phyloP scores from a whole-genome alignment of 495 filamentous ascomycete species.

The Neurospora tetrasperma region DNA sequence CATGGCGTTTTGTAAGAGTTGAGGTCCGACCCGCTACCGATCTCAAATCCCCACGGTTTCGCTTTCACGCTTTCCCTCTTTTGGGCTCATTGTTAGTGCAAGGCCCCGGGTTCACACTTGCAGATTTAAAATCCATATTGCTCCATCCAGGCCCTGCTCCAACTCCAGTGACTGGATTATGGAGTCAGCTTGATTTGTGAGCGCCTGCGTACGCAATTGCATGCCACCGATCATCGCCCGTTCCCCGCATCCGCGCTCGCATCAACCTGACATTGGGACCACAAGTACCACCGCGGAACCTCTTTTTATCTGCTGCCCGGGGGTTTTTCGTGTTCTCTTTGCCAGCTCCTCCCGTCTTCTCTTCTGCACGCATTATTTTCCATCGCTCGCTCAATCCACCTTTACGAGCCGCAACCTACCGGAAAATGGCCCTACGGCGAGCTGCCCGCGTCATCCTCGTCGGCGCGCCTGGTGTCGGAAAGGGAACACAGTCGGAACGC shows the following conservation, averaged over 20 bases:
- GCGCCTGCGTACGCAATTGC: neutral
- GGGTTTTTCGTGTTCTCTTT: neutral
- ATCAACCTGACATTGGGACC: neutral
- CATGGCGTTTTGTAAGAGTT: neutral
- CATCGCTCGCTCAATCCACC: neutral
- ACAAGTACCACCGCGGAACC: neutral
- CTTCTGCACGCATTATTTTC: neutral
- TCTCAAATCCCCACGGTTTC: neutral
- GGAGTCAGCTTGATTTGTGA: neutral
- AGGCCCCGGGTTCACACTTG: neutral
- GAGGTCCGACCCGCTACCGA: neutral
- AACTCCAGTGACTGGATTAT: neutral
- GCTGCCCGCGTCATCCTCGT: constrained; percentile 92
- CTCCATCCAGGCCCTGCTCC: neutral
- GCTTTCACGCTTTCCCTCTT: neutral
- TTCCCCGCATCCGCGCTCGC: constrained; percentile 1
- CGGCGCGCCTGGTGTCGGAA: constrained; percentile 85
- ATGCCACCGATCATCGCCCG: neutral
- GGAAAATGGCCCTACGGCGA: constrained; percentile 52
- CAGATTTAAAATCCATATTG: neutral
- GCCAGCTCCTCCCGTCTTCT: neutral
- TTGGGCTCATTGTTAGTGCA: neutral
- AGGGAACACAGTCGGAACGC: constrained; percentile 89
- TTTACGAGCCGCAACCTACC: neutral
- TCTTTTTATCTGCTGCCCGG: neutral